A percentile compares a stretch with the other conserved stretches of the same genome.
Conservation (phyloP, 208 protist genomes). For the Wallacemonas collosoma region DNA sequence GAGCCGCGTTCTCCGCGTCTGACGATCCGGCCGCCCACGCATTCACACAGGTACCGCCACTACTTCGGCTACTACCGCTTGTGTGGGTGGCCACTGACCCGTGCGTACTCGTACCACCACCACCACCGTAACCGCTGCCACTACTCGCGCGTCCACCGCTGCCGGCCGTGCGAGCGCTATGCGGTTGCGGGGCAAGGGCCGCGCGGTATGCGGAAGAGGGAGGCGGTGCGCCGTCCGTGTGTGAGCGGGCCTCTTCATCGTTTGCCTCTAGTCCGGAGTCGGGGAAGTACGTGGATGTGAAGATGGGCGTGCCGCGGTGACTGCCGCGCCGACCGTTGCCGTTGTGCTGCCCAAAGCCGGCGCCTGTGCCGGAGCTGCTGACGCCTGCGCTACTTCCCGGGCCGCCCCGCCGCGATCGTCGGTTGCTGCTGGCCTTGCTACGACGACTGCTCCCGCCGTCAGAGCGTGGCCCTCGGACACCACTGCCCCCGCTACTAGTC, state of each 20-base stretch:
- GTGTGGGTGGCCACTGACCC: not conserved
- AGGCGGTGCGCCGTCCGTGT: not conserved
- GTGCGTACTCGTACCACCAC: not conserved
- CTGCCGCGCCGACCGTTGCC: slow-evolving; percentile 20
- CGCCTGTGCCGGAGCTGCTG: slow-evolving; percentile 14
- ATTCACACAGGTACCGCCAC: slow-evolving; percentile 4
- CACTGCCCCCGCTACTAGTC: slow-evolving; percentile 1
- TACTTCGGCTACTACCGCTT: slow-evolving; percentile 15
- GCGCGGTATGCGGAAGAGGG: slow-evolving; percentile 11
- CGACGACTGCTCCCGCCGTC: slow-evolving; percentile 48
- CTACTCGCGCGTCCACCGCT: slow-evolving; percentile 16
- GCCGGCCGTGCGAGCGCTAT: slow-evolving; percentile 16
- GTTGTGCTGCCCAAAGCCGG: slow-evolving; percentile 19
- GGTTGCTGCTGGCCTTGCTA: slow-evolving; percentile 37
- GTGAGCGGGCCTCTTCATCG: slow-evolving; percentile 23
- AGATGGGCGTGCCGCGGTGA: slow-evolving; percentile 8
- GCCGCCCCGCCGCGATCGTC: not conserved
- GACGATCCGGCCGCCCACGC: not conserved
- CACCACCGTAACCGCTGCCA: not conserved
- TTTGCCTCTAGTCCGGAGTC: slow-evolving; percentile 15
- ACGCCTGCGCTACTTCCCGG: slow-evolving; percentile 10
- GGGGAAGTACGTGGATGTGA: slow-evolving; percentile 34
- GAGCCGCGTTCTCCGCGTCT: not conserved
- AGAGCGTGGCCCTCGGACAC: slow-evolving; percentile 22
- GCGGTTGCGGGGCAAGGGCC: slow-evolving; percentile 6